phyloP scores from a whole-genome alignment of 345 rosid genomes.

The Lagerstroemia speciosa region DNA sequence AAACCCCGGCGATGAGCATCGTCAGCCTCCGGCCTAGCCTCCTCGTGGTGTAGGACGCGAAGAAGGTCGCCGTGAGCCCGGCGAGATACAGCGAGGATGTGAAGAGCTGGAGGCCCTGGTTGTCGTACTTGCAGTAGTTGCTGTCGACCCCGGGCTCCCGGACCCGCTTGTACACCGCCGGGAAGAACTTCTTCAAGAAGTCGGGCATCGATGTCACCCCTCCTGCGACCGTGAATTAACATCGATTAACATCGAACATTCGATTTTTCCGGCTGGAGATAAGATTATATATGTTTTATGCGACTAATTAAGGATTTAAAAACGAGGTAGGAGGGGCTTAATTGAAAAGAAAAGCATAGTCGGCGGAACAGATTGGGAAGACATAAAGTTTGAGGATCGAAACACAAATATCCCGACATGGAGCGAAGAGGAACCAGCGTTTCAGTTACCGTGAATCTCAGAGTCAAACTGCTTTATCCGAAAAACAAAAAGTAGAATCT shows the following conservation, averaged over 20 bases:
- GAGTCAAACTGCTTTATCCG: no score
- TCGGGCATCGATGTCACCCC: constrained; percentile 92
- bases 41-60: constrained; percentile 90
- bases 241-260: not conserved
- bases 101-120: constrained; percentile 78
- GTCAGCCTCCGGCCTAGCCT: constrained; percentile 65
- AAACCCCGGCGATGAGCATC: constrained; percentile 87
- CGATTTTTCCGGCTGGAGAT: no score
- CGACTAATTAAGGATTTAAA: no score
- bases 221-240: constrained; percentile 29
- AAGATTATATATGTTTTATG: no score
- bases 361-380: no score
- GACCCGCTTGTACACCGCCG: constrained; percentile 48
- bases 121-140: constrained; percentile 92
- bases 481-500: no score
- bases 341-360: no score
- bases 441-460: no score
- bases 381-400: no score
- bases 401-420: no score
- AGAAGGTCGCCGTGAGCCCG: constrained; percentile 77
- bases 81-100: constrained; percentile 95
- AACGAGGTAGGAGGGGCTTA: no score
- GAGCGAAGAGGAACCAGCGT: no score
- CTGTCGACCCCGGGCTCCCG: constrained; percentile 20
- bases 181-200: constrained; percentile 75